Evolutionary conservation across 129 eudicot species (phyloP).

Genomic region (Cynara cardunculus): DNA sequence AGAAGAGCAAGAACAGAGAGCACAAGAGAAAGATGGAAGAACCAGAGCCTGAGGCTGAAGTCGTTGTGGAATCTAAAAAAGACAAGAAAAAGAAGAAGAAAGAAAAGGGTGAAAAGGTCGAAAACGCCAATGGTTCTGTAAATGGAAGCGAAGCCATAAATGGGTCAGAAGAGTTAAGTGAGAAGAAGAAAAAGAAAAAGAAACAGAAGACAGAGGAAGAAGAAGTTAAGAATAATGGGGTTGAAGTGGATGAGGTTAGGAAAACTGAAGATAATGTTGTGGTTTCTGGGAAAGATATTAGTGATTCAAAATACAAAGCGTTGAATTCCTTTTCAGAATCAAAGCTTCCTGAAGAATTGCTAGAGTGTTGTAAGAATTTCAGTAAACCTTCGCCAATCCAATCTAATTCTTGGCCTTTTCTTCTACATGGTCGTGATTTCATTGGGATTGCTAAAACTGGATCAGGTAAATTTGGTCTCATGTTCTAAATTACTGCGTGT

Average conservation of each 20-base stretch:
- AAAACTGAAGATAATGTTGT: conserved; percentile 59
- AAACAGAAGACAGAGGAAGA: conserved; percentile 16
- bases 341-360: conserved; percentile 52
- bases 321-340: conserved; percentile 60
- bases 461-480: conserved; percentile 52
- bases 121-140: conserved; percentile 18
- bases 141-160: conserved; percentile 16
- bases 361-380: conserved; percentile 81
- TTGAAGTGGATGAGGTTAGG: conserved; percentile 37
- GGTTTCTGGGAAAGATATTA: conserved; percentile 81
- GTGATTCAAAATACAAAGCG: conserved; percentile 55
- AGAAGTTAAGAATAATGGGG: conserved; percentile 25
- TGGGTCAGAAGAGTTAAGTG: conserved; percentile 30
- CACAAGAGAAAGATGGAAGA: conserved; percentile 64
- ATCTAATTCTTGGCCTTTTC: conserved; percentile 87
- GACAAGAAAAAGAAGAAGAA: conserved; percentile 55
- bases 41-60: conserved; percentile 31
- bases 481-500: neutral
- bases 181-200: conserved; percentile 36
- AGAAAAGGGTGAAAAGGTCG: conserved; percentile 18
- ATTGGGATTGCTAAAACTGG: conserved; percentile 97
- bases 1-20: conserved; percentile 45
- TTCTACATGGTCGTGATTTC: conserved; percentile 79
- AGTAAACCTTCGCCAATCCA: conserved; percentile 94
- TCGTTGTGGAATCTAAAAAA: conserved; percentile 28